Conservation (phyloP, 352 stramenopile species). For the Phytopythium litorale region DNA sequence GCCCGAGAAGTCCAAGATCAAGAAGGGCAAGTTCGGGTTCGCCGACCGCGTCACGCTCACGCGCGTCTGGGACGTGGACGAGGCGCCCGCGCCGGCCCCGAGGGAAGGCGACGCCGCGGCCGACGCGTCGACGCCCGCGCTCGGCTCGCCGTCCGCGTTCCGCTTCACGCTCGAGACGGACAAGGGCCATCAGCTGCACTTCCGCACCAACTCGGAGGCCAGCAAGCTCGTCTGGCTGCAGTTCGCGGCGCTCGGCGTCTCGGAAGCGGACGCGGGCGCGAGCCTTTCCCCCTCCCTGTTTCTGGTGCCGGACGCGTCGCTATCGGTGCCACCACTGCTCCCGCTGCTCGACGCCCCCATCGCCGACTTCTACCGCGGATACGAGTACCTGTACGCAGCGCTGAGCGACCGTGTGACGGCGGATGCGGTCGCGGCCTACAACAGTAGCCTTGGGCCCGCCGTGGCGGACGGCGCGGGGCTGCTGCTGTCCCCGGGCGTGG, state of each 20-base stretch:
- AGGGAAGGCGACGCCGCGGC: too few species aligned
- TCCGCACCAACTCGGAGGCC: constrained; percentile 79
- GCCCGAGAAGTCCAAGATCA: constrained; percentile 86
- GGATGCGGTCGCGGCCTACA: constrained; percentile 18
- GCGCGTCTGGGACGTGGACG: constrained; percentile 71
- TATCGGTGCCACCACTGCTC: neutral
- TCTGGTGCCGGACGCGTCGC: constrained; percentile 22
- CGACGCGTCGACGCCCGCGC: constrained; percentile 8
- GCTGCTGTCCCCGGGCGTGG: constrained; percentile 12
- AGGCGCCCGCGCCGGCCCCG: constrained; percentile 13
- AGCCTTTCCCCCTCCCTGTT: constrained; percentile 12
- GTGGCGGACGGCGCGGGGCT: constrained; percentile 6
- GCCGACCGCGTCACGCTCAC: constrained; percentile 72
- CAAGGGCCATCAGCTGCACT: constrained; percentile 83
- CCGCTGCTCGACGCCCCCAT: constrained; percentile 11
- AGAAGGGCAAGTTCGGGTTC: constrained; percentile 86
- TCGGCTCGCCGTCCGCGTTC: constrained; percentile 40
- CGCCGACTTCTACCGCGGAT: constrained; percentile 70
- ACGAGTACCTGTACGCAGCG: constrained; percentile 67
- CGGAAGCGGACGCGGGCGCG: constrained; percentile 28
- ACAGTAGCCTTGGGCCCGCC: constrained; percentile 2
- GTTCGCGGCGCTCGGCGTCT: constrained; percentile 58
- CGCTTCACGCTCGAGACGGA: constrained; percentile 80
- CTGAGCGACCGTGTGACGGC: constrained; percentile 51
- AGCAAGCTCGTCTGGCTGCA: constrained; percentile 83